These are phyloP conservation scores for Hyphodiscus sp. DNA, from an alignment of 2,329 filamentous ascomycete species.

Conservation along the genomic window DNA sequence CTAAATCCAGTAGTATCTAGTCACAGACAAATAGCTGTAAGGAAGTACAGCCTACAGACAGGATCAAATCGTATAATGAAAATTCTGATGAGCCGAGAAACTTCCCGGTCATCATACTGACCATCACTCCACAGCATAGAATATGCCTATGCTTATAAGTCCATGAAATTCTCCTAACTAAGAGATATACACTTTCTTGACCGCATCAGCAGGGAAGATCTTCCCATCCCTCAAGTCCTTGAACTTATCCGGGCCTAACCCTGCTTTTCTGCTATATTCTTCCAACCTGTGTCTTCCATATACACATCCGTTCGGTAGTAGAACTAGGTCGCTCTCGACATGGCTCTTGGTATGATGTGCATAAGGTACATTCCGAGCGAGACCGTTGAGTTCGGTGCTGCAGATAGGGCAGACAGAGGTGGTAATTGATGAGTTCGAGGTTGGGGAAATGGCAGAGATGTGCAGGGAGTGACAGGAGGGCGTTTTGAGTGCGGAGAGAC, in stretches of 20 bases:
- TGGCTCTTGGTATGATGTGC: conserved; percentile 93
- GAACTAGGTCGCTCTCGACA: conserved; percentile 78
- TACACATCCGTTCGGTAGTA: conserved; percentile 81
- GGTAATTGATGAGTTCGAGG: conserved; percentile 28
- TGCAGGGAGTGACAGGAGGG: conserved; percentile 73
- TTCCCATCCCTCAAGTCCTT: conserved; percentile 75
- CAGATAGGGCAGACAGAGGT: conserved; percentile 90
- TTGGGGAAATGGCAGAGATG: conserved; percentile 23
- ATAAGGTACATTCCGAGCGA: conserved; percentile 84
- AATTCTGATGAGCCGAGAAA: no score
- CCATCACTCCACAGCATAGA: no score
- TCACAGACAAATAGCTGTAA: no score
- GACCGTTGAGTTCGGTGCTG: conserved; percentile 86
- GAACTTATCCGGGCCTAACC: conserved; percentile 57
- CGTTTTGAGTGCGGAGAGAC: conserved; percentile 91
- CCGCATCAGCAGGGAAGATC: conserved; percentile 51
- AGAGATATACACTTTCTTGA: conserved; percentile 90
- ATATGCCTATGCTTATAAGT: no score
- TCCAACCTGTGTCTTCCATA: conserved; percentile 72
- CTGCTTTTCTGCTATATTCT: conserved; percentile 73
- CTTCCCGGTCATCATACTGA: no score
- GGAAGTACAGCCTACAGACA: no score
- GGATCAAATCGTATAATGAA: no score
- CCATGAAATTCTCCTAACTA: conserved; percentile 33
- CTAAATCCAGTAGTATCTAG: no score